Evolutionary conservation across 495 filamentous ascomycete species (phyloP), one percentile per base, ranked within the genome.

Genomic region (Penicillium argentinense): DNA sequence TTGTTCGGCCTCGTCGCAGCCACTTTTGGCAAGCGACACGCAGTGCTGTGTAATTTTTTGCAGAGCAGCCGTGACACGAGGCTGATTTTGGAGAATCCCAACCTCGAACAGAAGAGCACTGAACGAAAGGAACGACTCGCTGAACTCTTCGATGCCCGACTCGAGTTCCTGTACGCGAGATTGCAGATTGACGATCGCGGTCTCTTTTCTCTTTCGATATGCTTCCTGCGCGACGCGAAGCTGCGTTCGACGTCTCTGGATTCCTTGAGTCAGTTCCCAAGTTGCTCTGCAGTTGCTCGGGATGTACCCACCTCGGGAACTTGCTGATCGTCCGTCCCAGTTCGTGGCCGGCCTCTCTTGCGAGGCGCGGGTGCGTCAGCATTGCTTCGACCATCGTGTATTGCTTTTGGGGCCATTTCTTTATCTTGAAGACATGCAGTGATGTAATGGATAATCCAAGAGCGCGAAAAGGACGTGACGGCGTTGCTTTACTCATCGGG

Each of bases 151-250:
- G 56, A 90, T 86, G n/a, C 79, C 77, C 9, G 70, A 69, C 48
- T 86, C 80, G 13, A 95, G 73, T 29, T 80, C 77, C 37, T 82
- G 66, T 13, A 91, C 87, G 38, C 81, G 76, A 27, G 75, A 75
- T 53, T 88, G 85, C 12, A 95, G 72, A 9, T 82, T 82, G 23
- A 75, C 75, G 46, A 95, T 92, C 0, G 89, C 88, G 33, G 77
- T 87, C 56, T 95, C 89, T 63, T 95, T 95, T 14, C 89, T 80
- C 54, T 85, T 78, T n/a, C 89, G 82, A 62, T 95, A 95, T 4
- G 89, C 89, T 45, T 89, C 77, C 54, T 95, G 89, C 6, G 89
- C 89, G 43, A 93, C 77, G 27, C 89, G 83, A 45, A 95, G 91
- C 66, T 95, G 89, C 14, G 85, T 91, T 48, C 89, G 79, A 39